These are phyloP conservation scores for Calocybe cyanea DNA, from an alignment of 768 basidiomycete genomes.

Conservation along the genomic window DNA sequence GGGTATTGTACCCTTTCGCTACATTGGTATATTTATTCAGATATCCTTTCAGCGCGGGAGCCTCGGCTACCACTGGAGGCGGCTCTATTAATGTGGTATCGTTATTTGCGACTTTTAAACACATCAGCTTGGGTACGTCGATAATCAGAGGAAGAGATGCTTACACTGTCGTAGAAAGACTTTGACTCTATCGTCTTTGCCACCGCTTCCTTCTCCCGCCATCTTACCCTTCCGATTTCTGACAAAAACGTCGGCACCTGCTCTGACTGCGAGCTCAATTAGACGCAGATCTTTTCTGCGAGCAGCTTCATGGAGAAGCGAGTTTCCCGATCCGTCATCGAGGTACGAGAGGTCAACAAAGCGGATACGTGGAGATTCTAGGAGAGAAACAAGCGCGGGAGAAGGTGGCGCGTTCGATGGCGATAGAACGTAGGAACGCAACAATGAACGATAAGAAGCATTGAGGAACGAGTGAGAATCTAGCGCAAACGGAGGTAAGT, in stretches of 20 bases:
- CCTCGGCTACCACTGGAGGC: constrained; percentile 34
- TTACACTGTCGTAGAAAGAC: constrained; percentile 82
- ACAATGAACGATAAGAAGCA: constrained; percentile 68
- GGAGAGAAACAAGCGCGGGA: constrained; percentile 47
- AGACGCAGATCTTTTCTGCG: constrained; percentile 74
- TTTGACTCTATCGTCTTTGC: constrained; percentile 77
- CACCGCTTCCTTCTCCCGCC: constrained; percentile 57
- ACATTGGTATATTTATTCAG: constrained; percentile 93
- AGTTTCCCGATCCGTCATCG: constrained; percentile 72
- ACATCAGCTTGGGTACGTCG: neutral
- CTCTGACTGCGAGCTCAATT: constrained; percentile 79
- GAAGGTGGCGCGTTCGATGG: constrained; percentile 36
- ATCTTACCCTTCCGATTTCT: constrained; percentile 71
- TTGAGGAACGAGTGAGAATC: constrained; percentile 68
- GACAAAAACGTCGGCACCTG: constrained; percentile 87
- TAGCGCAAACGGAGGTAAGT: neutral
- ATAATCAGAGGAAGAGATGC: constrained; percentile 21
- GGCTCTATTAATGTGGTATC: constrained; percentile 65
- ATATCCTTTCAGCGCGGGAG: constrained; percentile 69
- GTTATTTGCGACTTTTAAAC: constrained; percentile 68
- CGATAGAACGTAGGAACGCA: constrained; percentile 72
- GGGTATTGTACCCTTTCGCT: constrained; percentile 80
- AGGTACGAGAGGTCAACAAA: constrained; percentile 77
- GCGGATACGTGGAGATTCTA: constrained; percentile 64
- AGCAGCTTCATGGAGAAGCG: constrained; percentile 86